phyloP scores from a whole-genome alignment of 2,329 filamentous ascomycete species.

The Aspergillus sp. region DNA sequence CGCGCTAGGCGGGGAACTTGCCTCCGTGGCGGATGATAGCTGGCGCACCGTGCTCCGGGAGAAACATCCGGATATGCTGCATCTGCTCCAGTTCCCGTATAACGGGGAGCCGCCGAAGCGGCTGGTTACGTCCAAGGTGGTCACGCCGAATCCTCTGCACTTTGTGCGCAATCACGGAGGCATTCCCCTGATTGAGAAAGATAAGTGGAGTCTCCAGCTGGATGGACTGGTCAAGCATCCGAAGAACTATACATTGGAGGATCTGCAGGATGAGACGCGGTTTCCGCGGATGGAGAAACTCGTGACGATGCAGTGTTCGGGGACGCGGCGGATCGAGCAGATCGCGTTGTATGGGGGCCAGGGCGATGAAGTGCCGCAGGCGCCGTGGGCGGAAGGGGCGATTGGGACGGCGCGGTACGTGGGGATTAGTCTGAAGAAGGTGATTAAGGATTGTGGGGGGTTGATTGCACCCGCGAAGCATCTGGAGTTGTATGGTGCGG shows the following conservation, averaged over 20 bases:
- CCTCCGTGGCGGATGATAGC: slow-evolving; percentile 57
- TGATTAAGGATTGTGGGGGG: slow-evolving; percentile 71
- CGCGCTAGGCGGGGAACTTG: slow-evolving; percentile 52
- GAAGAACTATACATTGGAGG: slow-evolving; percentile 57
- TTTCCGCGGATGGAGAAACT: slow-evolving; percentile 63
- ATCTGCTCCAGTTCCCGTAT: slow-evolving; percentile 65
- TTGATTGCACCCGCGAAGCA: slow-evolving; percentile 59
- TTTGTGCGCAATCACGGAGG: slow-evolving; percentile 74
- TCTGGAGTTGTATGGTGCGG: slow-evolving; percentile 68
- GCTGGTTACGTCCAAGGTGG: slow-evolving; percentile 55
- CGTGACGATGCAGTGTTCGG: slow-evolving; percentile 68
- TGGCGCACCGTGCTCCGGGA: slow-evolving; percentile 60
- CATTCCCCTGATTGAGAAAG: slow-evolving; percentile 64
- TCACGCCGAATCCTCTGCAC: slow-evolving; percentile 64
- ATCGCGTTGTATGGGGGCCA: slow-evolving; percentile 67
- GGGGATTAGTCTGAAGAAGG: slow-evolving; percentile 67
- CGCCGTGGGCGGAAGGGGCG: slow-evolving; percentile 65
- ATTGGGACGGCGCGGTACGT: slow-evolving; percentile 67
- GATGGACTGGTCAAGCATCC: slow-evolving; percentile 65
- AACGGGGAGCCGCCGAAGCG: slow-evolving; percentile 65
- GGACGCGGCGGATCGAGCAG: slow-evolving; percentile 69
- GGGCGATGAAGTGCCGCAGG: slow-evolving; percentile 60
- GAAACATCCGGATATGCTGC: slow-evolving; percentile 63
- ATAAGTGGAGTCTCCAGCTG: slow-evolving; percentile 56
- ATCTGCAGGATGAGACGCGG: slow-evolving; percentile 60